A percentile compares a stretch with the other conserved stretches of the same genome.
Evolutionary conservation across 768 basidiomycete species (phyloP).

Genomic region (Xerocomellus chrysenteron): DNA sequence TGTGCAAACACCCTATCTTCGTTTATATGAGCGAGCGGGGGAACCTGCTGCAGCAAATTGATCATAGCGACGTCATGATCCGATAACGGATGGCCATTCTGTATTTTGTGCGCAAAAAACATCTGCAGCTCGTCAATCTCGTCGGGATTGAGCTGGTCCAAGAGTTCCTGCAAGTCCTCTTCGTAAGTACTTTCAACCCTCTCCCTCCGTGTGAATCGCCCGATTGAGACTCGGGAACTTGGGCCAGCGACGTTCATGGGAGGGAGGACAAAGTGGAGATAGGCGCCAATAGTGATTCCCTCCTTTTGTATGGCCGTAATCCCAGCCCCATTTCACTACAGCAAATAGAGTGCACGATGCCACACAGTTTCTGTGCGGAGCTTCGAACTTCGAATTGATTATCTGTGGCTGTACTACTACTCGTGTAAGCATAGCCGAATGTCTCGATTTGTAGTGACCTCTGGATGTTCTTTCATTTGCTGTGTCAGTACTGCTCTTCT

Average conservation of each 20-base stretch:
- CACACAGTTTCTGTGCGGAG: too few species aligned
- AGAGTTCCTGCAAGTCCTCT: conserved; percentile 21
- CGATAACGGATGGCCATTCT: neutral
- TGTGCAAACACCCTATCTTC: conserved; percentile 25
- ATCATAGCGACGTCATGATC: conserved; percentile 28
- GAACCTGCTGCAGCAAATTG: conserved; percentile 25
- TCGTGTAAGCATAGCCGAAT: too few species aligned
- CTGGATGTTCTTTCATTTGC: too few species aligned
- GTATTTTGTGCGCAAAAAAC: conserved; percentile 5
- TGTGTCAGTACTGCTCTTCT: too few species aligned
- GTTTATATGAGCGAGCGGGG: conserved; percentile 13
- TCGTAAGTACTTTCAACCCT: conserved; percentile 27
- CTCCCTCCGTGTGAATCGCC: neutral
- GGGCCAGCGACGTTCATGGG: conserved; percentile 28
- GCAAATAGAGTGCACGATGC: too few species aligned
- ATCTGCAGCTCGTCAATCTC: conserved; percentile 23
- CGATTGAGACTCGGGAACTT: conserved; percentile 11
- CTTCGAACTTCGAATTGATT: too few species aligned
- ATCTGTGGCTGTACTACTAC: too few species aligned
- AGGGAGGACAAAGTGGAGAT: conserved; percentile 3
- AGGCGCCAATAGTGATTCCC: too few species aligned
- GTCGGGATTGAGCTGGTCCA: conserved; percentile 16
- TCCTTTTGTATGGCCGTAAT: too few species aligned
- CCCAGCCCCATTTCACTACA: too few species aligned
- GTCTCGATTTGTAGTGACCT: too few species aligned